Evolutionary conservation across 441 rosid genomes (phyloP), one percentile per base, ranked within the genome.

Genomic region (Kokia cookei): DNA sequence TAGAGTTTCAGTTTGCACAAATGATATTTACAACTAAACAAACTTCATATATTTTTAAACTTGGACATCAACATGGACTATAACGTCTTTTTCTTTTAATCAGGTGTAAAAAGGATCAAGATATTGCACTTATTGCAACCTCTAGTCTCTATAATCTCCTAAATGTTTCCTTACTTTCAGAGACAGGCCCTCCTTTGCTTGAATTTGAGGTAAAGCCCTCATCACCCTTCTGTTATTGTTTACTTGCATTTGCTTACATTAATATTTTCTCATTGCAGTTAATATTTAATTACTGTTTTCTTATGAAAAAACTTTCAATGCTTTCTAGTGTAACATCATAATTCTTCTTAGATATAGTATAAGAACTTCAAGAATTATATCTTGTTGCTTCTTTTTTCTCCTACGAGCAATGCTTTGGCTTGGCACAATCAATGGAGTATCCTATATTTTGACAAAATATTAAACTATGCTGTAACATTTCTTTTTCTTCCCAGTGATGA

Each of bases 101-200:
- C 76, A 96, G 98, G 90, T 93, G 88, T 77, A 93, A 88, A 84
- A 93, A 85, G 82, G 99, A 92, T 80, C 93, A 87, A 73, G 94
- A 91, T 29, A 86, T 83, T 85, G 82, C 94, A 64, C 91, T 92
- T 79, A 81, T 93, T 80, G 97, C 98, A 19, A 96, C 98, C 32
- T 80, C 87, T 77, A 90, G 98, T 81, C 98, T 96, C 74, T 70
- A 92, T 84, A 92, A 87, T 82, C 82, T 96, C 74, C 84, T 96
- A 80, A 84, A 79, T 83, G 94, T 93, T 60, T 90, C 97, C 9
- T 80, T 96, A 72, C 85, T 89, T 77, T 88, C 97, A 75, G 99
- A 93, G 75, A 86, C 91, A 71, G 99, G 99, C 81, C 98, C 99
- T 69, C 99, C 99, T n/a, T 78, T 96, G 89, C 96, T 95, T 81